Base-by-base conservation (phyloP, 768 basidiomycete species). In the Boletales sp. region DNA sequence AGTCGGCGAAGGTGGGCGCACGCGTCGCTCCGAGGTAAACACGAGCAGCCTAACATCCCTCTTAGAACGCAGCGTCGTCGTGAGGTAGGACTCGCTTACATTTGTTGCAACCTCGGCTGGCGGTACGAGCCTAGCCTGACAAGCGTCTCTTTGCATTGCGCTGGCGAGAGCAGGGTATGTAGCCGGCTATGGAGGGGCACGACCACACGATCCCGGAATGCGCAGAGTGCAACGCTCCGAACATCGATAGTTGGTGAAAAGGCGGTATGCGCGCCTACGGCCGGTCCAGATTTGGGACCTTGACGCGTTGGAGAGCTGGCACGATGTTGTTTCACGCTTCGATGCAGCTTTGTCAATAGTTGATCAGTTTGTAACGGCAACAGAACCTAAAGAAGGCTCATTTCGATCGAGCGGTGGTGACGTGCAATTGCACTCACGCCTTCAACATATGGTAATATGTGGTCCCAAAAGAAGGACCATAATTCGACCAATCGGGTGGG, bases 381-480 rank as follows among this genome's bases (percentile, higher is more conserved):
- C 9, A 83, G 68, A 30, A 80, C 76, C 81, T 83, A 51, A 15
- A 44, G 18, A 73, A 68, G 14, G 68, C 17, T 74, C 51, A 17
- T 17, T 14, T 45, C 21, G 27, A 15, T n/a, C 13, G 31, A 27
- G 9, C 21, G 43, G 47, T 36, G 31, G 31, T 15, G 12, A 42
- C 30, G 29, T 1, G 12, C 18, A 43, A 43, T 36, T 4, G 15
- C 18, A 75, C 84, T 63, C 59, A 92, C 90, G 47, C 89, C 90
- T 76, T 93, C 90, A 31, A 92, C 74, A 62, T 93, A 94, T 8
- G 90, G 87, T 8, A 94, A 72, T 24, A 93, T 84, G 52, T 89
- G 84, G 58, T 87, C 87, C 87, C 90, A 95, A 69, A 97, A 97
- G 74, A 95, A 94, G 13, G 78, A 81, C 93, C 94, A 97, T 15